Percentiles rank a stretch among this genome's conserved stretches.
Evolutionary conservation across 345 rosid species (phyloP).

Genomic region (Raphanus raphanistrum): DNA sequence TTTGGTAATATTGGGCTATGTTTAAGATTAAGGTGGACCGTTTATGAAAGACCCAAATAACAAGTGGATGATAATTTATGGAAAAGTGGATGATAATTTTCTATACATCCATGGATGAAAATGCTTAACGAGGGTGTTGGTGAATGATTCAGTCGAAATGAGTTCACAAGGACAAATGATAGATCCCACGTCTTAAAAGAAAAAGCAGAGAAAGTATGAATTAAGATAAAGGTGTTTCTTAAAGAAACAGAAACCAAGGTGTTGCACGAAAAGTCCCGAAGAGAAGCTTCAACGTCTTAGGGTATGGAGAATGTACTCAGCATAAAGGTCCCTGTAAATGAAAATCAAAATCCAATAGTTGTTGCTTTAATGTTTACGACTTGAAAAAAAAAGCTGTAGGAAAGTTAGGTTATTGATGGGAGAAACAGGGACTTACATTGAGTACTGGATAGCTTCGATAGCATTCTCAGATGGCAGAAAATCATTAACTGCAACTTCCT

Average conservation of each 20-base stretch:
- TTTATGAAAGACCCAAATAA: too few species aligned
- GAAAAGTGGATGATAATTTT: too few species aligned
- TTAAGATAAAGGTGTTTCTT: background rate
- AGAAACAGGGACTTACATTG: conserved; percentile 55
- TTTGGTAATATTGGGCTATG: too few species aligned
- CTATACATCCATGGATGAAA: too few species aligned
- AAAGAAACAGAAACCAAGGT: conserved; percentile 22
- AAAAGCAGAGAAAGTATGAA: conserved; percentile 13
- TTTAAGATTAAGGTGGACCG: too few species aligned
- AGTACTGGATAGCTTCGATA: conserved; percentile 74
- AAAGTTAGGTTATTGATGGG: background rate
- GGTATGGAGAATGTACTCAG: conserved; percentile 75
- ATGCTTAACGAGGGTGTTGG: too few species aligned
- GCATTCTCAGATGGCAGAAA: conserved; percentile 69
- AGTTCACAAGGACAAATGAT: conserved; percentile 15
- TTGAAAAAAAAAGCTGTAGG: background rate
- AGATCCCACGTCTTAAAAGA: background rate
- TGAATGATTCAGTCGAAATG: background rate
- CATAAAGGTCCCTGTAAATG: conserved; percentile 83
- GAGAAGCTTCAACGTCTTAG: conserved; percentile 55
- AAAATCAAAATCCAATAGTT: background rate
- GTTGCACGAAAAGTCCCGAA: background rate
- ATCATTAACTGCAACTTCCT: conserved; percentile 94
- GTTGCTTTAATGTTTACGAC: background rate
- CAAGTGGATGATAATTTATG: too few species aligned